Conservation (phyloP, 208 protist species). For the Polymyxa betae region DNA sequence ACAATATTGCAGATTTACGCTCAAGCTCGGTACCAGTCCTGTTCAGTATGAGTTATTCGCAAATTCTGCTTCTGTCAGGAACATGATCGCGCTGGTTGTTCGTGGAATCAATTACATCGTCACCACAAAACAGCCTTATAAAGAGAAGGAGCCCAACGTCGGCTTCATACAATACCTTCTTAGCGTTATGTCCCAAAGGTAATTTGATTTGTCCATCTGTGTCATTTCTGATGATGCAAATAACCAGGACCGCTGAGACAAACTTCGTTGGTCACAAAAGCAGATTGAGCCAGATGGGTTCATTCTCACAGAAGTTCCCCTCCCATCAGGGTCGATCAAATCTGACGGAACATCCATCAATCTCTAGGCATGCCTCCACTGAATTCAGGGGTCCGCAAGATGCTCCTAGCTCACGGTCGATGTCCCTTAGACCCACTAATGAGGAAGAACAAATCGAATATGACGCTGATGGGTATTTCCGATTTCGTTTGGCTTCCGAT, state of each 20-base stretch:
- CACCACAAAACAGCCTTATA: constrained; percentile 6
- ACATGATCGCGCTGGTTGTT: constrained; percentile 21
- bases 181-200: background rate
- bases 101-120: constrained; percentile 7
- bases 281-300: background rate
- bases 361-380: too few relatives aligned
- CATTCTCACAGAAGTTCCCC: background rate
- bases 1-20: background rate
- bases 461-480: constrained; percentile 18
- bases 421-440: too few relatives aligned
- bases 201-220: background rate
- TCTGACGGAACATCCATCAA: too few relatives aligned
- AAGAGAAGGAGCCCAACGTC: constrained; percentile 5
- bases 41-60: background rate
- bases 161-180: constrained; percentile 5
- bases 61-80: background rate
- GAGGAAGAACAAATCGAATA: background rate
- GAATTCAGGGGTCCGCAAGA: too few relatives aligned
- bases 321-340: background rate
- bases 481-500: too few relatives aligned
- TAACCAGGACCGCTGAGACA: background rate
- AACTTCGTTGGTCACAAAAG: background rate
- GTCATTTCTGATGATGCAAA: background rate
- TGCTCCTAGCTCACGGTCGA: too few relatives aligned
- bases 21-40: background rate